A percentile compares a stretch with the other conserved stretches of the same genome.
Conservation (phyloP, 139 green algal genomes). For the Chlamydomonas sp. region DNA sequence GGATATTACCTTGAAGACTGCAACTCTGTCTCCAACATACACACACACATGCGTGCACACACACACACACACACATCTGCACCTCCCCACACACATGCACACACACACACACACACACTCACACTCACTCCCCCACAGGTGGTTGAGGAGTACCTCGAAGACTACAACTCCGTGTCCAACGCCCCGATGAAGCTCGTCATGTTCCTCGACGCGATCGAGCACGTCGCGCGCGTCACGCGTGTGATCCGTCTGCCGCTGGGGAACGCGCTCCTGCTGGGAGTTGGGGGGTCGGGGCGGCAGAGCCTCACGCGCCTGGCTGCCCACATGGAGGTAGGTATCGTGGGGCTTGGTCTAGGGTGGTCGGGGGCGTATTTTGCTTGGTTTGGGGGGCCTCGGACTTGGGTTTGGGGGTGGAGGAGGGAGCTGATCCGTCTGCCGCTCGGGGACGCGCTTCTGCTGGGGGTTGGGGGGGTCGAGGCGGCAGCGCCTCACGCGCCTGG, state of each 20-base stretch:
- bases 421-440: slow-evolving; percentile 24
- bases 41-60: no score
- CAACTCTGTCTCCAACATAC: no score
- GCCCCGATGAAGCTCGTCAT: slow-evolving; percentile 72
- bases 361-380: slow-evolving; percentile 18
- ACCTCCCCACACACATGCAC: no score
- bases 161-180: slow-evolving; percentile 67
- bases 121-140: no score
- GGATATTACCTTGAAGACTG: neutral
- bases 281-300: slow-evolving; percentile 59
- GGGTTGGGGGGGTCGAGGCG: slow-evolving; percentile 59
- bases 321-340: no score
- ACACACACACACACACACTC: no score
- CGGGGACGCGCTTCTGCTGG: slow-evolving; percentile 66
- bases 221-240: slow-evolving; percentile 57
- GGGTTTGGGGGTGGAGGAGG: no score
- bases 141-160: slow-evolving; percentile 68
- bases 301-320: slow-evolving; percentile 57
- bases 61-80: no score
- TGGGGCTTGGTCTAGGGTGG: no score
- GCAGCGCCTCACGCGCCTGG: slow-evolving; percentile 58
- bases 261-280: slow-evolving; percentile 66
- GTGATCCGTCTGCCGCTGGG: slow-evolving; percentile 44
- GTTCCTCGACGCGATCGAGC: slow-evolving; percentile 76
- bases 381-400: slow-evolving; percentile 11